These are phyloP conservation scores for Aspergillus piperis DNA, from an alignment of 2,329 filamentous ascomycete species.

Conservation along the genomic window DNA sequence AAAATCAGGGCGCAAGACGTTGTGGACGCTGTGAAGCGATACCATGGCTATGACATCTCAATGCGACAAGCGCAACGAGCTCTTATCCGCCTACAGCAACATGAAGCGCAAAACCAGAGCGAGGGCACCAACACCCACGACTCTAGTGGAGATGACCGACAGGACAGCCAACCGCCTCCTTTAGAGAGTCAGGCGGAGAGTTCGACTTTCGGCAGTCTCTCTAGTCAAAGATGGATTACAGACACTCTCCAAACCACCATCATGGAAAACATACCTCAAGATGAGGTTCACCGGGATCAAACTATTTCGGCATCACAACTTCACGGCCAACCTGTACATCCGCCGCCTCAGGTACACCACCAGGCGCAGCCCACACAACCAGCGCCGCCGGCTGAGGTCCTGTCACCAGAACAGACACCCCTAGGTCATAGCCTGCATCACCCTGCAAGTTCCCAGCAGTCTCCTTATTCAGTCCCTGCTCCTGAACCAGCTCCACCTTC, in stretches of 20 bases:
- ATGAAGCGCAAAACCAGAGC: constrained; percentile 24
- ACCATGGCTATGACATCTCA: constrained; percentile 44
- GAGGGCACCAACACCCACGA: constrained; percentile 26
- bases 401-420: constrained; percentile 24
- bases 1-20: constrained; percentile 41
- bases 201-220: constrained; percentile 29
- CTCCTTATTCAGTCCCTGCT: constrained; percentile 25
- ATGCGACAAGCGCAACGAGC: constrained; percentile 43
- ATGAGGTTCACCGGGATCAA: constrained; percentile 24
- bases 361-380: constrained; percentile 18
- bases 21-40: constrained; percentile 44
- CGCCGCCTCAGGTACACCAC: constrained; percentile 18
- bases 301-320: constrained; percentile 21
- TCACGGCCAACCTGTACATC: constrained; percentile 24
- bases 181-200: constrained; percentile 28
- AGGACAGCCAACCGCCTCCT: constrained; percentile 28
- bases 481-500: constrained; percentile 22
- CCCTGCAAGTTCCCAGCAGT: constrained; percentile 26
- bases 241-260: constrained; percentile 30
- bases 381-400: constrained; percentile 23
- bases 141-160: constrained; percentile 28
- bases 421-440: constrained; percentile 27
- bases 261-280: constrained; percentile 31
- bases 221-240: constrained; percentile 37
- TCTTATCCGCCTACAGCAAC: constrained; percentile 38